A percentile compares a stretch with the other conserved stretches of the same genome.
These are phyloP conservation scores for Aspergillus sp. DNA, from an alignment of 2,329 filamentous ascomycete genomes.

Conservation along the genomic window DNA sequence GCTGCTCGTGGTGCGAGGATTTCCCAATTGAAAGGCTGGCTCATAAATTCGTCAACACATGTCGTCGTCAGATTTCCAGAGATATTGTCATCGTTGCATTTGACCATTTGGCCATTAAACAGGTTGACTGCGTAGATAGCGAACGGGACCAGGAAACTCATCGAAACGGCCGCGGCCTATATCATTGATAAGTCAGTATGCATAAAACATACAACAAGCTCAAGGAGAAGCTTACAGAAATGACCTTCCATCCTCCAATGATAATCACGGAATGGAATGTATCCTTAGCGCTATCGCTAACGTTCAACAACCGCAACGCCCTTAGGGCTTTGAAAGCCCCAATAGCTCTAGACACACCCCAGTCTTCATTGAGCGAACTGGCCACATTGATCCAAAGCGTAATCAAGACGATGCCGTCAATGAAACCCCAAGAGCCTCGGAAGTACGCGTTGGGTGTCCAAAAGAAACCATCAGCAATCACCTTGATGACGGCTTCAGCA, in stretches of 20 bases:
- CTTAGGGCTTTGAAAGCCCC: slow-evolving; percentile 95
- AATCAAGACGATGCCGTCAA: slow-evolving; percentile 82
- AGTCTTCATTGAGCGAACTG: slow-evolving; percentile 72
- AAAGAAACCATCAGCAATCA: slow-evolving; percentile 89
- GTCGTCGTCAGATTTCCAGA: slow-evolving; percentile 49
- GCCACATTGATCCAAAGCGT: slow-evolving; percentile 93
- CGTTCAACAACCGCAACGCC: slow-evolving; percentile 82
- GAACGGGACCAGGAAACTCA: slow-evolving; percentile 91
- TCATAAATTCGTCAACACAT: slow-evolving; percentile 78
- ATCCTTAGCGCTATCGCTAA: slow-evolving; percentile 89
- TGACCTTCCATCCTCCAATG: slow-evolving; percentile 85
- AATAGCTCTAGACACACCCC: slow-evolving; percentile 77
- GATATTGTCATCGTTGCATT: slow-evolving; percentile 65
- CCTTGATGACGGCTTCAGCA: slow-evolving; percentile 78
- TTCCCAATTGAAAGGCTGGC: slow-evolving; percentile 71
- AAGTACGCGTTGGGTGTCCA: slow-evolving; percentile 98
- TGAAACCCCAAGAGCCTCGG: slow-evolving; percentile 91
- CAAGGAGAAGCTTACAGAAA: slow-evolving; percentile 53
- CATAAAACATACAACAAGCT: not conserved
- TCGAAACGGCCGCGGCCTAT: slow-evolving; percentile 77
- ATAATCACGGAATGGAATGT: slow-evolving; percentile 97
- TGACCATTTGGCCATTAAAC: slow-evolving; percentile 71
- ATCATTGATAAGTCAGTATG: slow-evolving; percentile 2
- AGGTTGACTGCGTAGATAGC: slow-evolving; percentile 92
- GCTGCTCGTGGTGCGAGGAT: slow-evolving; percentile 75